A percentile compares a stretch with the other conserved stretches of the same genome.
These are phyloP conservation scores for Globisporangium polare DNA, from an alignment of 352 stramenopile species.

Conservation along the genomic window DNA sequence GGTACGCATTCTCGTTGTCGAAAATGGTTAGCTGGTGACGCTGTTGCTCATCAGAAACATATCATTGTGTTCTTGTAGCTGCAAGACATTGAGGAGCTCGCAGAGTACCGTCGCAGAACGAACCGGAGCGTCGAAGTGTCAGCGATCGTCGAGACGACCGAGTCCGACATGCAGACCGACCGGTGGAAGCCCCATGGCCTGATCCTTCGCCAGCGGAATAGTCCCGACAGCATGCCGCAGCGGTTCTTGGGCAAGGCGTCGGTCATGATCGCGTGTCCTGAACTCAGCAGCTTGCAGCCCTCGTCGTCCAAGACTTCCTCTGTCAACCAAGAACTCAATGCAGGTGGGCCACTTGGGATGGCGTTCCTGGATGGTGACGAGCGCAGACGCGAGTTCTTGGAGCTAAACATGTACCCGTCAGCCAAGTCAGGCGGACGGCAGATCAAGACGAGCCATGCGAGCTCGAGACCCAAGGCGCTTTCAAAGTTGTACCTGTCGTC, in stretches of 20 bases:
- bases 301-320: slow-evolving; percentile 10
- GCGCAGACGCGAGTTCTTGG: slow-evolving; percentile 37
- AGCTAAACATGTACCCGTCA: slow-evolving; percentile 55
- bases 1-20: slow-evolving; percentile 20
- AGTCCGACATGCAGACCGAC: slow-evolving; percentile 69
- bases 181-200: slow-evolving; percentile 68
- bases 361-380: slow-evolving; percentile 30
- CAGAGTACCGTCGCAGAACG: slow-evolving; percentile 45
- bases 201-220: slow-evolving; percentile 68
- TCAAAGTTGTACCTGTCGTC: slow-evolving; percentile 70
- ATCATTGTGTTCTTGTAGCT: too few relatives aligned
- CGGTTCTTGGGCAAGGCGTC: slow-evolving; percentile 65
- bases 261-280: slow-evolving; percentile 64
- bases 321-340: slow-evolving; percentile 22
- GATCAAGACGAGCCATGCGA: slow-evolving; percentile 59
- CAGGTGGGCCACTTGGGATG: background rate
- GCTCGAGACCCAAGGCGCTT: slow-evolving; percentile 42
- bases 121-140: slow-evolving; percentile 64
- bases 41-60: too few relatives aligned
- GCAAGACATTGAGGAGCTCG: slow-evolving; percentile 53
- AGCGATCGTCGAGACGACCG: slow-evolving; percentile 30
- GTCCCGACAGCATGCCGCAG: slow-evolving; percentile 60
- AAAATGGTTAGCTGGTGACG: background rate
- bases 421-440: slow-evolving; percentile 44
- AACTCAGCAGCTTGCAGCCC: slow-evolving; percentile 25